These are phyloP conservation scores for Teunomyces kruisii DNA, from an alignment of 805 yeast genomes.

Conservation along the genomic window DNA sequence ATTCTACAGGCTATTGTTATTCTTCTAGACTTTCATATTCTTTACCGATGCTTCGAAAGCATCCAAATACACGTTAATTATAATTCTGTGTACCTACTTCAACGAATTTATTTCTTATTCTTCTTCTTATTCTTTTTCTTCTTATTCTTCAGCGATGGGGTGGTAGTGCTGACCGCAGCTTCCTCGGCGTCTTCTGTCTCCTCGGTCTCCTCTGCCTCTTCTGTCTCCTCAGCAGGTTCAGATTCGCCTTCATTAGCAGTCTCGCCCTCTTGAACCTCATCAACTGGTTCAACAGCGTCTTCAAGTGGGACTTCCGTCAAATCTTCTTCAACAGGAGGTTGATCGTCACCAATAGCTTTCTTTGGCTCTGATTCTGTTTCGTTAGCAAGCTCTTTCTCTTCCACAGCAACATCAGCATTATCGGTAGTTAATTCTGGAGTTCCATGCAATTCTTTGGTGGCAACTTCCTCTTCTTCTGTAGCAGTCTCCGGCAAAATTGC, in stretches of 20 bases:
- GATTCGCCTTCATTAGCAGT: not conserved
- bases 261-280: not conserved
- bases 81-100: not conserved
- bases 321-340: not conserved
- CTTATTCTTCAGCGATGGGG: conserved; percentile 4
- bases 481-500: not conserved
- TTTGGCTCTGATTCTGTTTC: too few species aligned
- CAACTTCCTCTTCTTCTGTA: not conserved
- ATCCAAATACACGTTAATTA: conserved; percentile 2
- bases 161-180: not conserved
- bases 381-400: not conserved
- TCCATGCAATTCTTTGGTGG: not conserved
- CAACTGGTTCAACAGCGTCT: not conserved
- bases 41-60: conserved; percentile 4
- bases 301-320: not conserved
- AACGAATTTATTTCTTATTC: not conserved
- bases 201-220: conserved; percentile 4
- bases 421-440: too few species aligned
- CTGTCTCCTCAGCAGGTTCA: conserved; percentile 5
- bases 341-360: not conserved
- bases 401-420: not conserved
- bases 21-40: not conserved
- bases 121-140: conserved; percentile 8
- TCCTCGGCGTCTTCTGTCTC: not conserved
- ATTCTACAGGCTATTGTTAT: not conserved